Conservation (phyloP, 2,329 filamentous ascomycete species). For the Aspergillus floridensis region DNA sequence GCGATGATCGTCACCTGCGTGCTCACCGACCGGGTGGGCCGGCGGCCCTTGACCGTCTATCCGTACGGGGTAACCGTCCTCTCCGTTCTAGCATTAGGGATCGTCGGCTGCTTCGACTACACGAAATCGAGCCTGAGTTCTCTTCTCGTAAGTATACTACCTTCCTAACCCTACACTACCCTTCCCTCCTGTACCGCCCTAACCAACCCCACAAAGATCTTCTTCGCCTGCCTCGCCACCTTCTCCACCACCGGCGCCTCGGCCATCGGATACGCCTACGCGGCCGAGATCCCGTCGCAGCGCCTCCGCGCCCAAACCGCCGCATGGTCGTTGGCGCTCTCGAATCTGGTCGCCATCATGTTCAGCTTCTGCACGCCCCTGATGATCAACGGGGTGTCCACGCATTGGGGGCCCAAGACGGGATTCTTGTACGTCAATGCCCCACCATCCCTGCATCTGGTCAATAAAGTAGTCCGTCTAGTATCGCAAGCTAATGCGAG, state of each 20-base stretch:
- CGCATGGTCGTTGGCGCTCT: slow-evolving; percentile 40
- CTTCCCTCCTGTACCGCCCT: not conserved
- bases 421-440: slow-evolving; percentile 42
- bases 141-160: slow-evolving; percentile 30
- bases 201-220: slow-evolving; percentile 28
- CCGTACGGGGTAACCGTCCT: slow-evolving; percentile 39
- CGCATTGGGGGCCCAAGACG: slow-evolving; percentile 46
- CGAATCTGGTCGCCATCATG: slow-evolving; percentile 44
- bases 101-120: slow-evolving; percentile 44
- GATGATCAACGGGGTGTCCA: slow-evolving; percentile 42
- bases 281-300: slow-evolving; percentile 43
- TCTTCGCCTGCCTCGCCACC: slow-evolving; percentile 44
- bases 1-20: slow-evolving; percentile 41
- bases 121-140: slow-evolving; percentile 33
- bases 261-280: slow-evolving; percentile 46
- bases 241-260: slow-evolving; percentile 45
- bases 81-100: slow-evolving; percentile 39
- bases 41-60: slow-evolving; percentile 42
- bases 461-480: too few relatives aligned
- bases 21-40: slow-evolving; percentile 36
- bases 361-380: slow-evolving; percentile 47
- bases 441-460: too few relatives aligned
- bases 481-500: too few relatives aligned
- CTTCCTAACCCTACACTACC: too few relatives aligned
- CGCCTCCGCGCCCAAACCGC: slow-evolving; percentile 42